Percentiles rank a stretch among this genome's conserved stretches.
These are phyloP conservation scores for Ophiostoma australiae DNA, from an alignment of 2,329 filamentous ascomycete species.

Conservation along the genomic window DNA sequence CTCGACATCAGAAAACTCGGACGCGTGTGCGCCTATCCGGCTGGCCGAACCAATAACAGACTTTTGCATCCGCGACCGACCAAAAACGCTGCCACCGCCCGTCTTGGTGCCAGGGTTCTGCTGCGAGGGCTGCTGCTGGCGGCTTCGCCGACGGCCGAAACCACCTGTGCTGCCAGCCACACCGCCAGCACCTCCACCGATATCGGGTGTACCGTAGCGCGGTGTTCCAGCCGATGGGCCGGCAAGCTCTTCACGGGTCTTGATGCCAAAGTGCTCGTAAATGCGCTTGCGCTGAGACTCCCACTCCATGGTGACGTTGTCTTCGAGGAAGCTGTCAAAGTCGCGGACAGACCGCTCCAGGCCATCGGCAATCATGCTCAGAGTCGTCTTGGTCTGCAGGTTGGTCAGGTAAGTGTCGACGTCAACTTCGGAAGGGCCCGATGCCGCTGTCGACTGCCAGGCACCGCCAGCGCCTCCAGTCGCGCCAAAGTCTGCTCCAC, in stretches of 20 bases:
- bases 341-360: slow-evolving; percentile 82
- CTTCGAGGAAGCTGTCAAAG: slow-evolving; percentile 90
- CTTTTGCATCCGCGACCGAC: slow-evolving; percentile 64
- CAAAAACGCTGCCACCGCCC: slow-evolving; percentile 51
- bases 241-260: slow-evolving; percentile 48
- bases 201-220: slow-evolving; percentile 25
- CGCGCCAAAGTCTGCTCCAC: background rate
- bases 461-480: slow-evolving; percentile 10
- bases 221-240: slow-evolving; percentile 23
- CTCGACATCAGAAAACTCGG: slow-evolving; percentile 65
- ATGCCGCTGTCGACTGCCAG: background rate
- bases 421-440: slow-evolving; percentile 51
- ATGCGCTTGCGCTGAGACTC: slow-evolving; percentile 88
- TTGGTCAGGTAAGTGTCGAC: slow-evolving; percentile 77
- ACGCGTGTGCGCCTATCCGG: slow-evolving; percentile 58
- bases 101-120: slow-evolving; percentile 25
- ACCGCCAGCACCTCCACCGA: slow-evolving; percentile 15
- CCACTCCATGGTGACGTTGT: slow-evolving; percentile 94
- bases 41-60: slow-evolving; percentile 83
- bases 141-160: slow-evolving; percentile 52
- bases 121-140: slow-evolving; percentile 32
- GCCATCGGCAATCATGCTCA: slow-evolving; percentile 89
- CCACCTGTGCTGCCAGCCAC: slow-evolving; percentile 45
- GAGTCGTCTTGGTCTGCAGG: slow-evolving; percentile 81
- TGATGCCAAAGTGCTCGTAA: slow-evolving; percentile 93